Conservation (phyloP, 1,284 basidiomycete species). For the Sanguinoderma infundibulare region DNA sequence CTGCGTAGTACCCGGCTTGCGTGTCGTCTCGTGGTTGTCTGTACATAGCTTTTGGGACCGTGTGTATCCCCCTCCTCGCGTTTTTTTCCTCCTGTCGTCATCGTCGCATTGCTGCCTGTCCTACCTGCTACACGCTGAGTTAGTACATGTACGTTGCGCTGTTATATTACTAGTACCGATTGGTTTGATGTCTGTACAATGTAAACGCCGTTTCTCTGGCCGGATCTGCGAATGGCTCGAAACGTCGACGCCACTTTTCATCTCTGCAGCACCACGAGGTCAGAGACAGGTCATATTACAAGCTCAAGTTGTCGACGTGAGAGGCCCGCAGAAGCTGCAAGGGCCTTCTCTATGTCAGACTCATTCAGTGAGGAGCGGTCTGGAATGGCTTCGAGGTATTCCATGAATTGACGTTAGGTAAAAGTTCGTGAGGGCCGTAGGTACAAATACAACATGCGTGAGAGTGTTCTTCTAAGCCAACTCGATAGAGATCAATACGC, state of each 20-base stretch:
- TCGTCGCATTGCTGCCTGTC: slow-evolving; percentile 28
- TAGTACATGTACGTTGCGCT: slow-evolving; percentile 28
- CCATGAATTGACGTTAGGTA: neutral
- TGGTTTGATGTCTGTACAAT: slow-evolving; percentile 25
- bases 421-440: neutral
- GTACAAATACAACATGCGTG: slow-evolving; percentile 23
- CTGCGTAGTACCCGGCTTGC: slow-evolving; percentile 12
- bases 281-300: neutral
- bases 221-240: neutral
- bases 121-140: slow-evolving; percentile 24
- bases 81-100: slow-evolving; percentile 14
- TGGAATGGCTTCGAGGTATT: neutral
- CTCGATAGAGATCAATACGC: slow-evolving; percentile 1
- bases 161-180: slow-evolving; percentile 33
- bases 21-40: slow-evolving; percentile 7
- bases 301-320: neutral
- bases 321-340: neutral
- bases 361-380: neutral
- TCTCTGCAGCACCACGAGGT: neutral
- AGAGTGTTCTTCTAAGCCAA: slow-evolving; percentile 1
- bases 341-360: neutral
- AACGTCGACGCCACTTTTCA: neutral
- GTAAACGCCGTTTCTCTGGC: slow-evolving; percentile 5
- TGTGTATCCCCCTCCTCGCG: slow-evolving; percentile 13
- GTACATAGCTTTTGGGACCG: slow-evolving; percentile 21